Evolutionary conservation across 73 alveolate genomes (phyloP).

Genomic region (Paramecium tetraurelia): DNA sequence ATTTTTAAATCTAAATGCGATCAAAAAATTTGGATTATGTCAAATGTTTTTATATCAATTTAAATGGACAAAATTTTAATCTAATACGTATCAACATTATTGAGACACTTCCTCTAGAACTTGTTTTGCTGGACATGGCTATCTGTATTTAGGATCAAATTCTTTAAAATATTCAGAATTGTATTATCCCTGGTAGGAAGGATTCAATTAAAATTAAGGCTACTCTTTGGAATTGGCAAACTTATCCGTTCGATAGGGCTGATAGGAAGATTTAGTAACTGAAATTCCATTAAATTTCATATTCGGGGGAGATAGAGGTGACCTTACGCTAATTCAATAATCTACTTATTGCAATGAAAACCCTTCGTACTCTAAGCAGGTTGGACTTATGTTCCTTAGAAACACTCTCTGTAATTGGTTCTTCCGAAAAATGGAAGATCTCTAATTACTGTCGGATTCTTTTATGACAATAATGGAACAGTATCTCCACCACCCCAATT

Average conservation of each 20-base stretch:
- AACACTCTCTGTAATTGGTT: background rate
- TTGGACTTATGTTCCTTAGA: background rate
- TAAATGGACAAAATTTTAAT: background rate
- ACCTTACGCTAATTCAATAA: background rate
- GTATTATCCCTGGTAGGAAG: conserved; percentile 2
- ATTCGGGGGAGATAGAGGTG: conserved; percentile 16
- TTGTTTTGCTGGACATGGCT: conserved; percentile 31
- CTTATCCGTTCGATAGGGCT: conserved; percentile 12
- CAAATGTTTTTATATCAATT: background rate
- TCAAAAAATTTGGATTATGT: background rate
- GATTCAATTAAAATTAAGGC: background rate
- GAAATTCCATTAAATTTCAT: conserved; percentile 37
- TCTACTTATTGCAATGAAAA: background rate
- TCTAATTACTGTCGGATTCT: conserved; percentile 24
- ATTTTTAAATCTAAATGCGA: background rate
- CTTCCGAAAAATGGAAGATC: conserved; percentile 32
- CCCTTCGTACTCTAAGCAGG: background rate
- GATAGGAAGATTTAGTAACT: conserved; percentile 18
- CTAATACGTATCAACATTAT: background rate
- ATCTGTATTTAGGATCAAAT: background rate
- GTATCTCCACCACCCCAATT: conserved; percentile 51
- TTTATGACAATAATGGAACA: background rate
- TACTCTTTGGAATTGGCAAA: background rate
- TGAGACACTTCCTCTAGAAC: conserved; percentile 8
- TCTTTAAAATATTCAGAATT: conserved; percentile 11